Evolutionary conservation across 306 rosid genomes (phyloP).

Genomic region (Acacia crassicarpa): DNA sequence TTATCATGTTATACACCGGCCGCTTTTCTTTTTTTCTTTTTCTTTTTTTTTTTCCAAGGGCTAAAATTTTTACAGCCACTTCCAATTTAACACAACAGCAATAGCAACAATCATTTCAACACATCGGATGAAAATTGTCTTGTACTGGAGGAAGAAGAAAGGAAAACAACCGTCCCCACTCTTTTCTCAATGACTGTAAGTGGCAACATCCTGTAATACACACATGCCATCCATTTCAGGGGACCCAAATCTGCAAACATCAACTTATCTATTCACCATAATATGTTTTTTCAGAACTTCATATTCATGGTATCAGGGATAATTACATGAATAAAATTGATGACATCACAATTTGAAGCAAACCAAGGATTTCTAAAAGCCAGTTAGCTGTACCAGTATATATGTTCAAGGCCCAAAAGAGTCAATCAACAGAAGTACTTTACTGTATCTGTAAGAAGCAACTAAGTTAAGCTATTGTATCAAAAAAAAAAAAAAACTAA

Average conservation of each 20-base stretch:
- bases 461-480: constrained; percentile 31
- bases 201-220: neutral
- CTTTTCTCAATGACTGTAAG: neutral
- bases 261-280: neutral
- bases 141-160: neutral
- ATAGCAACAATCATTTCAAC: neutral
- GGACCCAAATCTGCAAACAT: neutral
- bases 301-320: constrained; percentile 12
- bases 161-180: neutral
- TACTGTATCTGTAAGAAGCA: neutral
- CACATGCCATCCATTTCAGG: neutral
- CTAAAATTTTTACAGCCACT: neutral
- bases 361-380: neutral
- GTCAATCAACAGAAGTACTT: constrained; percentile 17
- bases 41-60: no score
- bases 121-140: neutral
- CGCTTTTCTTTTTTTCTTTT: neutral
- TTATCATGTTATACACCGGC: neutral
- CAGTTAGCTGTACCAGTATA: neutral
- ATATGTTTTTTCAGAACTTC: constrained; percentile 17
- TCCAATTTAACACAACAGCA: neutral
- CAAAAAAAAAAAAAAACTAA: no score
- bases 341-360: constrained; percentile 4
- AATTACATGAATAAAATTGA: neutral
- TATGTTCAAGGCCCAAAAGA: constrained; percentile 14